Conservation (phyloP, 495 filamentous ascomycete species). For the Annulohypoxylon bovei region DNA sequence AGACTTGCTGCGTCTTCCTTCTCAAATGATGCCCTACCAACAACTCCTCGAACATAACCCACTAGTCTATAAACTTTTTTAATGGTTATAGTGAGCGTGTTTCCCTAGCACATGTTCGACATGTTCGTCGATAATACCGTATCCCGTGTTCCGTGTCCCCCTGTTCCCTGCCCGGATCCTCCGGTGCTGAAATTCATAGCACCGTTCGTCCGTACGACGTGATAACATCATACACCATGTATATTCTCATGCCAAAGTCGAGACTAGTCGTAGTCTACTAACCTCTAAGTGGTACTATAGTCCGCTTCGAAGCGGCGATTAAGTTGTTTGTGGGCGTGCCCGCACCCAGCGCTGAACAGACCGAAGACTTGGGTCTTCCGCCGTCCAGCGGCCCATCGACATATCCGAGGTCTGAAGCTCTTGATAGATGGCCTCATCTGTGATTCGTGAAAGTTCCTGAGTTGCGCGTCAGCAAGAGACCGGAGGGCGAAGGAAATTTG, state of each 20-base stretch:
- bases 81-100: constrained; percentile 18
- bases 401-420: constrained; percentile 72
- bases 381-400: constrained; percentile 76
- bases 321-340: constrained; percentile 49
- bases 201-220: neutral
- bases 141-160: neutral
- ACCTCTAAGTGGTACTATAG: constrained; percentile 23
- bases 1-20: neutral
- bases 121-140: neutral
- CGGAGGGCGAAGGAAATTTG: neutral
- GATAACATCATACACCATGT: constrained; percentile 9
- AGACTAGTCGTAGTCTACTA: constrained; percentile 23
- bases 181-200: constrained; percentile 1
- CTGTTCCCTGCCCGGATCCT: constrained; percentile 7
- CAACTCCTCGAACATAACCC: neutral
- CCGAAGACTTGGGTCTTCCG: constrained; percentile 71
- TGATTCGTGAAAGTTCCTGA: constrained; percentile 74
- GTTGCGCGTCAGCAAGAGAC: constrained; percentile 30
- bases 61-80: constrained; percentile 7
- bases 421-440: constrained; percentile 71
- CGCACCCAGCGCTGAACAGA: constrained; percentile 62
- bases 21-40: neutral
- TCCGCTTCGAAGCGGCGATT: constrained; percentile 18
- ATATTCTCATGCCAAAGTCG: constrained; percentile 8
- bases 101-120: neutral